Conservation (phyloP, 2,329 filamentous ascomycete genomes). For the Bipolaris cookei region DNA sequence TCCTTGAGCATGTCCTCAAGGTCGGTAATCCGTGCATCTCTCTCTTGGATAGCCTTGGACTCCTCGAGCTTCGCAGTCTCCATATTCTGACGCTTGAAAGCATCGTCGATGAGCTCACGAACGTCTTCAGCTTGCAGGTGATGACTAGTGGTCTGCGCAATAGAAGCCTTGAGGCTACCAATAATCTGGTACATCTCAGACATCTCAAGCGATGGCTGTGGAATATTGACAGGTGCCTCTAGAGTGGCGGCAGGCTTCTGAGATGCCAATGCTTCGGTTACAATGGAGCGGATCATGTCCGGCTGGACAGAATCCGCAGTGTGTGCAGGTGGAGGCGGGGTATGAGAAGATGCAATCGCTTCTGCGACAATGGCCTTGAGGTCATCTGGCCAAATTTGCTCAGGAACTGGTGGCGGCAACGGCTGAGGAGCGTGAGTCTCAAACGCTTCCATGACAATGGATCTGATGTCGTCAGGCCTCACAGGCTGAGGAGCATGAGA, state of each 20-base stretch:
- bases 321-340: conserved; percentile 24
- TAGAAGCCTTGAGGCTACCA: conserved; percentile 56
- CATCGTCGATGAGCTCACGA: conserved; percentile 46
- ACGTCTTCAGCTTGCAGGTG: conserved; percentile 55
- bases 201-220: conserved; percentile 47
- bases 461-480: conserved; percentile 32
- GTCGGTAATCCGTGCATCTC: conserved; percentile 43
- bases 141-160: conserved; percentile 54
- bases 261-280: conserved; percentile 42
- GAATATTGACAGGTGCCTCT: conserved; percentile 43
- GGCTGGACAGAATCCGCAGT: conserved; percentile 39
- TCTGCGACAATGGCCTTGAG: conserved; percentile 60
- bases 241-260: conserved; percentile 38
- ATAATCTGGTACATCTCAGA: conserved; percentile 56
- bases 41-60: conserved; percentile 39
- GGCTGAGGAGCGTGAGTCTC: conserved; percentile 38
- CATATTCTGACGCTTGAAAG: conserved; percentile 43
- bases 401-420: conserved; percentile 31
- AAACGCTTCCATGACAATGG: conserved; percentile 41
- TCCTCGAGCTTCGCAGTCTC: conserved; percentile 41
- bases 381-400: conserved; percentile 42
- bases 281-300: conserved; percentile 45
- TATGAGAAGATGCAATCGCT: conserved; percentile 34
- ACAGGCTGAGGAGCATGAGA: conserved; percentile 26
- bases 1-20: conserved; percentile 47